Conservation (phyloP, 495 filamentous ascomycete genomes). For the Daldinia loculata region DNA sequence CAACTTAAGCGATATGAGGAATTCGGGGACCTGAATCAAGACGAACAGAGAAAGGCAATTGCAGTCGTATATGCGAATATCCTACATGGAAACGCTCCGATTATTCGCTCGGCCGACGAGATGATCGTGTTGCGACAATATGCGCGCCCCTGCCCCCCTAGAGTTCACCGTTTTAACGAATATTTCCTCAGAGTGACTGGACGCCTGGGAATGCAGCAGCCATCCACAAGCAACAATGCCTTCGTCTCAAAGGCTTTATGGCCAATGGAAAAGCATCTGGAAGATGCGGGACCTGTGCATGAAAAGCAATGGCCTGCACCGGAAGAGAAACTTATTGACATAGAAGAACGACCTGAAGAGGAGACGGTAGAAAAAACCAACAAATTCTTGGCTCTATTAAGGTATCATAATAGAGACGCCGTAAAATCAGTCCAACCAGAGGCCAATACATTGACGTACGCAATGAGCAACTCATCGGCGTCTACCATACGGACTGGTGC, state of each 20-base stretch:
- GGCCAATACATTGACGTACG: background rate
- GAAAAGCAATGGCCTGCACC: background rate
- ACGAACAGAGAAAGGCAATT: slow-evolving; percentile 19
- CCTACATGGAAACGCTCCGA: slow-evolving; percentile 5
- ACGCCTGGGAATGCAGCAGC: background rate
- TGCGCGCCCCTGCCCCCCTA: background rate
- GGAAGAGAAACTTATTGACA: background rate
- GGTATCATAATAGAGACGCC: background rate
- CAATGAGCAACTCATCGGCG: background rate
- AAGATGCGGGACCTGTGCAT: background rate
- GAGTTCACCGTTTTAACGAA: background rate
- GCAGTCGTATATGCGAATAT: slow-evolving; percentile 33
- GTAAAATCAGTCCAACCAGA: background rate
- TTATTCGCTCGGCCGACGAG: slow-evolving; percentile 20
- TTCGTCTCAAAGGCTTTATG: background rate
- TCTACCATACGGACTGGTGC: background rate
- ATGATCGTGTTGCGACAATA: slow-evolving; percentile 11
- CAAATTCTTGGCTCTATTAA: background rate
- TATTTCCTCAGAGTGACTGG: background rate
- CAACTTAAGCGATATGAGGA: slow-evolving; percentile 15
- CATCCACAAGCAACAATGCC: background rate
- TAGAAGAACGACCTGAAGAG: background rate
- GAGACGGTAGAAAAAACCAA: background rate
- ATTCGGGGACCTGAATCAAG: slow-evolving; percentile 14
- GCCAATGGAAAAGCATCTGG: background rate